phyloP scores from a whole-genome alignment of 192 early-diverging fungal genomes.

The Ambispora gerdemannii region DNA sequence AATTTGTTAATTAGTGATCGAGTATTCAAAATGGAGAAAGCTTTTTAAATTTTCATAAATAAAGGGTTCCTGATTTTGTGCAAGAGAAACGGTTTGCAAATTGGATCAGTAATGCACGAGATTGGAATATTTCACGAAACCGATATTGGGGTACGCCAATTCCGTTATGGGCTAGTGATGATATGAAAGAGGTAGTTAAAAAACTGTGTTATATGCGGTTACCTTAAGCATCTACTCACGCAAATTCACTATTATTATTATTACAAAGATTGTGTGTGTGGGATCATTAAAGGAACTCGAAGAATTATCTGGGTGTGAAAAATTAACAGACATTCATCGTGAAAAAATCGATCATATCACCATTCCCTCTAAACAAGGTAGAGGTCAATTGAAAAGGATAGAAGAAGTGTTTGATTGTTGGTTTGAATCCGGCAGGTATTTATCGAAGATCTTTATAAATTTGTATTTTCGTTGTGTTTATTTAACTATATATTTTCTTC shows the following conservation, averaged over 20 bases:
- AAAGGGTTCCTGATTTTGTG: conserved; percentile 84
- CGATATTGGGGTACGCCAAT: conserved; percentile 99
- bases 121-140: conserved; percentile 98
- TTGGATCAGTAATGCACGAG: conserved; percentile 93
- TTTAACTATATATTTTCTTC: neutral
- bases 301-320: conserved; percentile 77
- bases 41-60: neutral
- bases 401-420: conserved; percentile 99
- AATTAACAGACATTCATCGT: conserved; percentile 92
- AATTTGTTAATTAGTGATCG: neutral
- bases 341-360: conserved; percentile 96
- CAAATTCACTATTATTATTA: neutral
- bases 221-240: neutral
- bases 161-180: conserved; percentile 95
- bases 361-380: conserved; percentile 89
- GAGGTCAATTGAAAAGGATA: conserved; percentile 78
- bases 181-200: conserved; percentile 66
- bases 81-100: conserved; percentile 97
- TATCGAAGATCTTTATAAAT: neutral
- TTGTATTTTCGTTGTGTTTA: neutral
- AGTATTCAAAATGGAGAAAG: too few relatives aligned
- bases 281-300: conserved; percentile 90
- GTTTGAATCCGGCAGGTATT: conserved; percentile 82
- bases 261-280: conserved; percentile 72
- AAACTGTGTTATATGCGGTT: neutral